A percentile compares a stretch with the other conserved stretches of the same genome.
These are phyloP conservation scores for Teunomyces barrocoloradensis DNA, from an alignment of 805 yeast species.

Conservation along the genomic window DNA sequence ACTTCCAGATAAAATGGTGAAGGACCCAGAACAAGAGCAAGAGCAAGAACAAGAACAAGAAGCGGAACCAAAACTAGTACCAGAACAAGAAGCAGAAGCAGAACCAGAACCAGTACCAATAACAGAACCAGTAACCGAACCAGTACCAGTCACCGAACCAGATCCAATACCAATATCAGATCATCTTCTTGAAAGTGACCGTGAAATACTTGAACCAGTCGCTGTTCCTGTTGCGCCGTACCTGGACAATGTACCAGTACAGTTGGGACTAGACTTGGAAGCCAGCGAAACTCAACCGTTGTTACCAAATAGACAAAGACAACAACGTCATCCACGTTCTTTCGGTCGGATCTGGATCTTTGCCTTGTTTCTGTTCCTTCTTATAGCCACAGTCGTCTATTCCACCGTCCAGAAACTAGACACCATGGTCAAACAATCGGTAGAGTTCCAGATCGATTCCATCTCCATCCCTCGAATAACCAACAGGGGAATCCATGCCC, in stretches of 20 bases:
- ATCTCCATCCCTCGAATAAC: constrained; percentile 21
- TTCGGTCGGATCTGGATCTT: no score
- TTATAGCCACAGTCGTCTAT: constrained; percentile 3
- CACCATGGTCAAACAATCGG: constrained; percentile 16
- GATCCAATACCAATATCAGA: not conserved
- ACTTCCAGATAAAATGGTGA: no score
- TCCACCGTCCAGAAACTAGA: constrained; percentile 10
- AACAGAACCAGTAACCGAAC: not conserved
- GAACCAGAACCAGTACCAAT: not conserved
- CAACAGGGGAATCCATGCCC: constrained; percentile 27
- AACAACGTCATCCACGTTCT: not conserved
- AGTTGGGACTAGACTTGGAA: not conserved
- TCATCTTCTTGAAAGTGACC: not conserved
- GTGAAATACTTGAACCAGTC: not conserved
- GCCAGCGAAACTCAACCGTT: not conserved
- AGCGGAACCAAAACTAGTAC: not conserved
- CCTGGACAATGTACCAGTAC: not conserved
- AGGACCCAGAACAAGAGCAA: not conserved
- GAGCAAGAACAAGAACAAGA: no score
- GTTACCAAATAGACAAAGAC: not conserved
- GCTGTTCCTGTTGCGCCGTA: not conserved
- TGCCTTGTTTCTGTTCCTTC: not conserved
- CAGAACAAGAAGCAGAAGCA: not conserved
- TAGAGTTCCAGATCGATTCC: constrained; percentile 21
- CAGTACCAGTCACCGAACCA: no score